These are phyloP conservation scores for Boletus huronensis DNA, from an alignment of 768 basidiomycete species.

Conservation along the genomic window DNA sequence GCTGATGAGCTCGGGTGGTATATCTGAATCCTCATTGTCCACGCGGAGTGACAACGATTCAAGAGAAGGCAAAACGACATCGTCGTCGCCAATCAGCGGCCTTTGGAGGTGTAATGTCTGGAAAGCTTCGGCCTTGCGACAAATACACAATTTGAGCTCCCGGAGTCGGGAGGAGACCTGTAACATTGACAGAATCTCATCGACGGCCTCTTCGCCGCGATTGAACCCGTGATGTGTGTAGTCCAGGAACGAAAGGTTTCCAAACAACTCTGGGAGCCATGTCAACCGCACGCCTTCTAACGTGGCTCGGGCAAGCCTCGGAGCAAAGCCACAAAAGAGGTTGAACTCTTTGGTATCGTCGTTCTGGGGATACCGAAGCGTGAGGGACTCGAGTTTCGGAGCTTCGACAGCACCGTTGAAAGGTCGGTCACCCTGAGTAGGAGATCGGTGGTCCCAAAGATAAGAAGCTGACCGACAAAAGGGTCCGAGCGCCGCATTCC, in stretches of 20 bases:
- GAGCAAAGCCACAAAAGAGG: constrained; percentile 61
- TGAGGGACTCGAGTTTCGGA: constrained; percentile 48
- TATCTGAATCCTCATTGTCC: constrained; percentile 55
- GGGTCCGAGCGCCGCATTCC: constrained; percentile 60
- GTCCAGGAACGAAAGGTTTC: constrained; percentile 59
- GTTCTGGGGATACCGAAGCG: constrained; percentile 57
- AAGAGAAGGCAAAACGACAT: constrained; percentile 45
- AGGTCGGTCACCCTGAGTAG: constrained; percentile 1
- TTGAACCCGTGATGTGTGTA: constrained; percentile 74
- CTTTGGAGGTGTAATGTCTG: constrained; percentile 16
- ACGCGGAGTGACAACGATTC: constrained; percentile 47
- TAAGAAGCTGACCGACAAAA: constrained; percentile 38
- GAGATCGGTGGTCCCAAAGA: constrained; percentile 23
- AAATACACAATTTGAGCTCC: constrained; percentile 56
- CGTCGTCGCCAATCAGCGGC: constrained; percentile 27
- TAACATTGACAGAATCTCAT: constrained; percentile 58
- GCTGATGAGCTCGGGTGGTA: constrained; percentile 56
- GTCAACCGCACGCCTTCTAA: constrained; percentile 62
- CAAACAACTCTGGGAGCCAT: constrained; percentile 62
- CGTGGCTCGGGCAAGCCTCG: constrained; percentile 50
- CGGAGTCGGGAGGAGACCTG: constrained; percentile 48
- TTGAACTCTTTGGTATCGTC: constrained; percentile 67
- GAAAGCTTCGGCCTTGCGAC: constrained; percentile 31
- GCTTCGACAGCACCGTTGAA: constrained; percentile 34
- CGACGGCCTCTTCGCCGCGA: constrained; percentile 49